Conservation (phyloP, 1,284 basidiomycete genomes). For the Heimioporus retisporus region DNA sequence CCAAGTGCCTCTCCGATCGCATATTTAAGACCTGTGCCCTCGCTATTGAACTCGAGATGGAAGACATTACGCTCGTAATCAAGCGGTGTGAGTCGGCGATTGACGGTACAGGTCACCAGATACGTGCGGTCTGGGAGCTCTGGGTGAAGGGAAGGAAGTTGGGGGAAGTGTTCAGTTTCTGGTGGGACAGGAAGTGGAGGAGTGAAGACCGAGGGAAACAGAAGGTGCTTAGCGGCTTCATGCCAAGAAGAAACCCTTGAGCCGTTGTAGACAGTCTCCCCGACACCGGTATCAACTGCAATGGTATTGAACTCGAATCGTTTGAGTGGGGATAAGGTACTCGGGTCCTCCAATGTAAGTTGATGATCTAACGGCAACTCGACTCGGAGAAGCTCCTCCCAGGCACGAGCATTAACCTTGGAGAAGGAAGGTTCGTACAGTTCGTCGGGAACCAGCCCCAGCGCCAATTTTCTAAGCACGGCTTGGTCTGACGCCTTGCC, state of each 20-base stretch:
- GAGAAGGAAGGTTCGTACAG: constrained; percentile 57
- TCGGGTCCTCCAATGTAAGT: constrained; percentile 32
- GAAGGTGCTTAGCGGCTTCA: constrained; percentile 88
- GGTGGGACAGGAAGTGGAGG: constrained; percentile 51
- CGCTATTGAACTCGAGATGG: constrained; percentile 97
- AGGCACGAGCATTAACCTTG: constrained; percentile 61
- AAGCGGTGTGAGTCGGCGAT: constrained; percentile 92
- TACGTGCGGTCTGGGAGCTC: constrained; percentile 93
- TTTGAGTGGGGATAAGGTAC: constrained; percentile 54
- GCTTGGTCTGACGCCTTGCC: constrained; percentile 66
- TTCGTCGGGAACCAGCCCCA: constrained; percentile 49
- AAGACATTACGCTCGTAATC: constrained; percentile 99
- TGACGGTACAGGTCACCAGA: constrained; percentile 95
- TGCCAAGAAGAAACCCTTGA: constrained; percentile 83
- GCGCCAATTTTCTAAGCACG: constrained; percentile 62
- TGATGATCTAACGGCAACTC: constrained; percentile 43
- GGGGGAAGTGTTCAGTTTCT: constrained; percentile 56
- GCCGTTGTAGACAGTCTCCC: constrained; percentile 67
- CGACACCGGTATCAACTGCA: constrained; percentile 64
- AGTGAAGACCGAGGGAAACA: constrained; percentile 89
- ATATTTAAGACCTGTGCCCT: constrained; percentile 95
- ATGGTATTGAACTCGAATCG: constrained; percentile 79
- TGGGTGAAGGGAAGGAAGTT: constrained; percentile 82
- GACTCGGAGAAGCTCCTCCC: constrained; percentile 67
- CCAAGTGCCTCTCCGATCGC: constrained; percentile 97